Percentiles rank a stretch among this genome's conserved stretches.
phyloP scores from a whole-genome alignment of 1,139 yeast species.

The Meyerozyma smithsonii region DNA sequence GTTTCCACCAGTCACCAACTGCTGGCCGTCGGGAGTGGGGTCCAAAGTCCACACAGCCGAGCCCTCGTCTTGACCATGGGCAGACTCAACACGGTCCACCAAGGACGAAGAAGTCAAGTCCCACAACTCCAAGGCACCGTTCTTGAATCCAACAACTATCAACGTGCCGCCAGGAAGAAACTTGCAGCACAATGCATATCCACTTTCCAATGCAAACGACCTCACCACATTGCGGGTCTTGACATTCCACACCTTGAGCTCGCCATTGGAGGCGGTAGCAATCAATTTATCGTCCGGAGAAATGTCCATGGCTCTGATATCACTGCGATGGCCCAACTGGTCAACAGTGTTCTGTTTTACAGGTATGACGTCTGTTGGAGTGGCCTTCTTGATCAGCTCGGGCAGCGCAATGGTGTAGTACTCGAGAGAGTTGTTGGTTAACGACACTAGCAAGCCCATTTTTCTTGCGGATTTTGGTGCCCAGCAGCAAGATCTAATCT shows the following conservation, averaged over 20 bases:
- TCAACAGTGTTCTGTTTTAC: conserved; percentile 56
- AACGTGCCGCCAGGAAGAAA: conserved; percentile 91
- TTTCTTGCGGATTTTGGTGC: conserved; percentile 33
- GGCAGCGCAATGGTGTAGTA: conserved; percentile 55
- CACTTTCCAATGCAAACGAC: conserved; percentile 68
- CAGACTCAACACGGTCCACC: conserved; percentile 49
- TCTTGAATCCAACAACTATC: conserved; percentile 85
- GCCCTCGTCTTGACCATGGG: conserved; percentile 21
- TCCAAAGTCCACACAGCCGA: conserved; percentile 93
- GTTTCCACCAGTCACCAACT: conserved; percentile 87
- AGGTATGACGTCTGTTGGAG: conserved; percentile 30
- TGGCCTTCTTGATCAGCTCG: conserved; percentile 39
- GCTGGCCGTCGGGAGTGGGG: conserved; percentile 78
- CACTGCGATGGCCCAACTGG: conserved; percentile 82
- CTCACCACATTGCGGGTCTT: conserved; percentile 71
- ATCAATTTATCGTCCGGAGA: conserved; percentile 76
- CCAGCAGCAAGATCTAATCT: conserved; percentile 57
- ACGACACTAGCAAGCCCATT: conserved; percentile 57
- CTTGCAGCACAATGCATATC: conserved; percentile 76
- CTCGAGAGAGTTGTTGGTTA: conserved; percentile 73
- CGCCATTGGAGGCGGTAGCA: conserved; percentile 90
- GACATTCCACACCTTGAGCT: conserved; percentile 83
- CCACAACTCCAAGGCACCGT: conserved; percentile 78
- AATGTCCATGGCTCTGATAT: conserved; percentile 77
- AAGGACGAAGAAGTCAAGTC: conserved; percentile 81